Percentiles rank a stretch among this genome's conserved stretches.
Evolutionary conservation across 2,329 filamentous ascomycete genomes (phyloP).

Genomic region (Graphilbum sp.): DNA sequence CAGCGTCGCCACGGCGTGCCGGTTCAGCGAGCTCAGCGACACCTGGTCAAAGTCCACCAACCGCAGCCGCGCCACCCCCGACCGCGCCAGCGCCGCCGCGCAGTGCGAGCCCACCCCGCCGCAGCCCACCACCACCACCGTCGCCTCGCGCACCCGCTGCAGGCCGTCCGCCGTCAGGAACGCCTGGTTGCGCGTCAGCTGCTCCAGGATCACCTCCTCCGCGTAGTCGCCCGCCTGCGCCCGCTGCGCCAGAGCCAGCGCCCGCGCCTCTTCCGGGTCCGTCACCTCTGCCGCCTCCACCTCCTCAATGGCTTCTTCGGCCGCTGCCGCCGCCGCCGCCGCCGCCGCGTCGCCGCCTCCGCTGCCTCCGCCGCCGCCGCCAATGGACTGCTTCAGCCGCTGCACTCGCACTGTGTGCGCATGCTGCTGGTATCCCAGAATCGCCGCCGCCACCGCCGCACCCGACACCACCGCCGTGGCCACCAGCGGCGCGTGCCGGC

Average conservation of each 20-base stretch:
- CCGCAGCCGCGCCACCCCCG: slow-evolving; percentile 73
- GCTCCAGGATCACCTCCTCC: slow-evolving; percentile 78
- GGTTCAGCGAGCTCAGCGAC: slow-evolving; percentile 80
- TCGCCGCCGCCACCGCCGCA: slow-evolving; percentile 39
- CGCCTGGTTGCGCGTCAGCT: slow-evolving; percentile 80
- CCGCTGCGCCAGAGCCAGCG: slow-evolving; percentile 38
- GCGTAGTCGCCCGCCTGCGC: slow-evolving; percentile 49
- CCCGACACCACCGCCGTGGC: slow-evolving; percentile 54
- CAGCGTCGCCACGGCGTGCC: slow-evolving; percentile 88
- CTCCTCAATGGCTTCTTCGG: slow-evolving; percentile 13
- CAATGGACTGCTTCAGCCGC: slow-evolving; percentile 43
- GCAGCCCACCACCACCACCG: slow-evolving; percentile 80
- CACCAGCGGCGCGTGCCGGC: slow-evolving; percentile 37
- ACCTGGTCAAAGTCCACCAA: slow-evolving; percentile 97
- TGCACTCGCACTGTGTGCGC: slow-evolving; percentile 35
- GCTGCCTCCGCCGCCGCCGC: slow-evolving; percentile 14
- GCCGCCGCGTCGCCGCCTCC: not conserved
- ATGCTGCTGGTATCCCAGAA: slow-evolving; percentile 46
- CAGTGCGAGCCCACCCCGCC: slow-evolving; percentile 93
- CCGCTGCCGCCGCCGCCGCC: slow-evolving; percentile 8
- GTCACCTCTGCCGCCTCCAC: slow-evolving; percentile 4
- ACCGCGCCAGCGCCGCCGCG: slow-evolving; percentile 68
- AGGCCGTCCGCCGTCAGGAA: slow-evolving; percentile 78
- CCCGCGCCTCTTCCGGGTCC: slow-evolving; percentile 48
- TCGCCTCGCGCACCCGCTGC: slow-evolving; percentile 59